A percentile compares a stretch with the other conserved stretches of the same genome.
Evolutionary conservation across 2,329 filamentous ascomycete genomes (phyloP).

Genomic region (Ustulina deusta): DNA sequence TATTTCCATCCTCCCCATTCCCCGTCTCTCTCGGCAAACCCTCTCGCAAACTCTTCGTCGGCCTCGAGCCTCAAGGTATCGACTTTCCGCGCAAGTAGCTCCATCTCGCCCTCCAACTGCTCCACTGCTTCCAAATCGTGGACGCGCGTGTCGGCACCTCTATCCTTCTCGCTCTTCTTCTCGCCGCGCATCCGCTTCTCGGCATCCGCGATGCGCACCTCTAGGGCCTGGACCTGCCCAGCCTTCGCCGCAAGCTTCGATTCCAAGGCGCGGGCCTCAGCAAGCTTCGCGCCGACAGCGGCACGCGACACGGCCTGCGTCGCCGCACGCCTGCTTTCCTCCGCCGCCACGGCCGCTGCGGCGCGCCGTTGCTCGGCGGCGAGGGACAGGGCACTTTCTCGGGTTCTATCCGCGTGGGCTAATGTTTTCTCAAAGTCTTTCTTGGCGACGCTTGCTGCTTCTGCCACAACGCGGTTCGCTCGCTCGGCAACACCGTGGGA

Average conservation of each 20-base stretch:
- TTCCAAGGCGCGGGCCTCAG: constrained; percentile 22
- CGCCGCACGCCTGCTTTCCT: background rate
- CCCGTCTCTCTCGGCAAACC: constrained; percentile 53
- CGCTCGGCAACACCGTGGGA: constrained; percentile 5
- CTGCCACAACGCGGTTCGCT: constrained; percentile 10
- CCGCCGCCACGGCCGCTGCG: background rate
- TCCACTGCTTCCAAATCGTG: constrained; percentile 24
- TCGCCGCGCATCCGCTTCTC: constrained; percentile 16
- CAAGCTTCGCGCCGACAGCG: constrained; percentile 17
- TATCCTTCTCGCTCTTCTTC: constrained; percentile 21
- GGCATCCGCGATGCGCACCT: constrained; percentile 49
- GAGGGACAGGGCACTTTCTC: background rate
- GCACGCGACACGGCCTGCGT: constrained; percentile 8
- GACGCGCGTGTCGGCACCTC: background rate
- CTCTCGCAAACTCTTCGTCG: constrained; percentile 61
- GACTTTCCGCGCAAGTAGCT: constrained; percentile 34
- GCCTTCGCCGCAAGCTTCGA: constrained; percentile 20
- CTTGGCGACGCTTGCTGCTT: background rate
- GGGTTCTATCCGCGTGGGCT: background rate
- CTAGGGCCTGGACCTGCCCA: constrained; percentile 43
- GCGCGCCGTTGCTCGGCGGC: constrained; percentile 10
- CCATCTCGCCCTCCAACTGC: constrained; percentile 53
- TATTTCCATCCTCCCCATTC: constrained; percentile 28
- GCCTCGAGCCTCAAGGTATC: constrained; percentile 58
- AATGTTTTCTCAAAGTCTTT: background rate